These are phyloP conservation scores for Conticribra weissflogii DNA, from an alignment of 108 stramenopile species.

Conservation along the genomic window DNA sequence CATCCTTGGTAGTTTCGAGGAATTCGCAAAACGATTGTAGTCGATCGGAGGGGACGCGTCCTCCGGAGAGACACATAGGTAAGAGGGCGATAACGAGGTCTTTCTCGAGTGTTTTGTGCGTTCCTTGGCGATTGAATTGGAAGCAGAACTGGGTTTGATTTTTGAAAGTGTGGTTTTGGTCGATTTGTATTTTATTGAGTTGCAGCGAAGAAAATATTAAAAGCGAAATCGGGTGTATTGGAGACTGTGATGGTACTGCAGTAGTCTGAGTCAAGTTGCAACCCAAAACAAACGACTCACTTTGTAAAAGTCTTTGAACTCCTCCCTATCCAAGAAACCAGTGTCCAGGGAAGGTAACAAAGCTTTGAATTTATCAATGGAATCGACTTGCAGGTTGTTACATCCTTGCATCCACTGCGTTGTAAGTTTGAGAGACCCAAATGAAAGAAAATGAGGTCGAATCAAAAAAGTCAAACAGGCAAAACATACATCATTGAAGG, in stretches of 20 bases:
- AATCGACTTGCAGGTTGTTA: conserved; percentile 57
- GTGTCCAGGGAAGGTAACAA: conserved; percentile 78
- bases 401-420: conserved; percentile 21
- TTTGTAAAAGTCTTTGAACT: conserved; percentile 93
- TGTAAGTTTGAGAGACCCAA: too few species aligned
- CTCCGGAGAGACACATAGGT: conserved; percentile 62
- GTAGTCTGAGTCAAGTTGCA: not conserved
- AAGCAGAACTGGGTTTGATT: conserved; percentile 87
- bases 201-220: conserved; percentile 4
- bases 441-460: too few species aligned
- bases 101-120: conserved; percentile 91
- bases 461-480: too few species aligned
- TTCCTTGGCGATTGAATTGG: conserved; percentile 90
- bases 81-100: conserved; percentile 83
- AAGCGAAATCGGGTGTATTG: conserved; percentile 1
- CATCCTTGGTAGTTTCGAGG: conserved; percentile 57
- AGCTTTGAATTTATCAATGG: conserved; percentile 61
- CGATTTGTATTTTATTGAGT: not conserved
- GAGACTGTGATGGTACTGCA: not conserved
- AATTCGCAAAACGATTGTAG: conserved; percentile 72
- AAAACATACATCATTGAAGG: not conserved
- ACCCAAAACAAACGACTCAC: conserved; percentile 28
- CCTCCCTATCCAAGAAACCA: conserved; percentile 84
- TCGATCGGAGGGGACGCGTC: conserved; percentile 49
- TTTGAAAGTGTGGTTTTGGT: not conserved